Base-by-base conservation (phyloP, 2,329 filamentous ascomycete genomes). In the Curvularia hawaiiensis region DNA sequence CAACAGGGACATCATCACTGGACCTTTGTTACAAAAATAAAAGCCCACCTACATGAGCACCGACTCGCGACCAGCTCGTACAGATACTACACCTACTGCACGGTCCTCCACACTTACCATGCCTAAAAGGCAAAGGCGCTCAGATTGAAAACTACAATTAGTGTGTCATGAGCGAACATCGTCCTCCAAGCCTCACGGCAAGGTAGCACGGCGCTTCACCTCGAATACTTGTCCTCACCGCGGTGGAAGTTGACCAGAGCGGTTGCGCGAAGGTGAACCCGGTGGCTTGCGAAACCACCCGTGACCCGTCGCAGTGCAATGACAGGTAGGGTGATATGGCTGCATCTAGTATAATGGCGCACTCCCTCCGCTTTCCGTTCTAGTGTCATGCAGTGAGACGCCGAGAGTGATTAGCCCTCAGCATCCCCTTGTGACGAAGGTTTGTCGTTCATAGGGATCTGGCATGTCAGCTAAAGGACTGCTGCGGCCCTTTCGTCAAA, bases 281-380 rank as follows among this genome's bases (percentile, higher is more conserved):
- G 62, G 45, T 55, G 51, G 54, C 43, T 47, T 45, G 53, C 60
- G 60, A 64, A 64, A 58, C 50, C 55, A 38, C 53, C 50, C 33
- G n/a, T 31, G 24, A 47, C 47, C 48, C 39, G 31, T 59, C 65
- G 47, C 14, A 8, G 64, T 69, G 61, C 66, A 63, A 65, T 68
- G 65, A 61, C 47, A 38, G 38, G 41, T 11, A 10, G 26, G 41
- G 51, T 54, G 51, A 59, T 58, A 45, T 68, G 68, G 55, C 55
- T 50, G 46, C 66, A 65, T 58, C 66, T 59, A 67, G 65, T 39
- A 61, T 63, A 62, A 67, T 57, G 64, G 55, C 59, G 59, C 68
- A 70, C 65, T 72, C 71, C 71, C 69, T 73, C 64, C 56, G 71
- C 60, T 73, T 72, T 73, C 71, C 65, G 68, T 73, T 73, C 71